Conservation (phyloP, 345 rosid species). For the Gossypium ekmanianum region DNA sequence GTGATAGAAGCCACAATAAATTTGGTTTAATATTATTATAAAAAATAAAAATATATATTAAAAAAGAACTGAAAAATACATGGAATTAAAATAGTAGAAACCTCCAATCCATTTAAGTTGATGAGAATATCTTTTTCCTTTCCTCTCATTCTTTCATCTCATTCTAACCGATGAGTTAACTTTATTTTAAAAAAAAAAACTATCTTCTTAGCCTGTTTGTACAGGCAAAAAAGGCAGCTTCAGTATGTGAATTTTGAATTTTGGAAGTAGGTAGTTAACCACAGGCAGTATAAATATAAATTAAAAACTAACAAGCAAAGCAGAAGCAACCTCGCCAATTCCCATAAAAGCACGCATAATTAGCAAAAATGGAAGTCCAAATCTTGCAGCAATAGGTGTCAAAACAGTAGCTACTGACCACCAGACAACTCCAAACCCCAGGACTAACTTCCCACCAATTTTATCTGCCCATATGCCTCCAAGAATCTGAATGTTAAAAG, state of each 20-base stretch:
- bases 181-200: neutral
- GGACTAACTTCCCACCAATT: slow-evolving; percentile 81
- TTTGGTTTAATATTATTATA: neutral
- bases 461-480: slow-evolving; percentile 99
- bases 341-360: slow-evolving; percentile 93
- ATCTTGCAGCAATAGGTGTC: slow-evolving; percentile 92
- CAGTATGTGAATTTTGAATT: neutral
- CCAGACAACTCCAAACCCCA: slow-evolving; percentile 96
- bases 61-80: neutral
- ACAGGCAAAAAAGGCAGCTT: neutral
- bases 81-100: neutral
- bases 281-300: slow-evolving; percentile 2
- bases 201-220: neutral
- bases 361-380: slow-evolving; percentile 89
- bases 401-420: slow-evolving; percentile 88
- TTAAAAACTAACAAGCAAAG: neutral
- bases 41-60: neutral
- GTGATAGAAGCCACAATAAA: neutral
- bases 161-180: neutral
- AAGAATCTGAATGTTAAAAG: slow-evolving; percentile 51
- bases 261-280: neutral
- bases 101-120: neutral
- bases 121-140: neutral
- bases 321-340: slow-evolving; percentile 77
- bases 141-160: neutral